phyloP scores from a whole-genome alignment of 331 rosid genomes.

The Pyrus hybrid region DNA sequence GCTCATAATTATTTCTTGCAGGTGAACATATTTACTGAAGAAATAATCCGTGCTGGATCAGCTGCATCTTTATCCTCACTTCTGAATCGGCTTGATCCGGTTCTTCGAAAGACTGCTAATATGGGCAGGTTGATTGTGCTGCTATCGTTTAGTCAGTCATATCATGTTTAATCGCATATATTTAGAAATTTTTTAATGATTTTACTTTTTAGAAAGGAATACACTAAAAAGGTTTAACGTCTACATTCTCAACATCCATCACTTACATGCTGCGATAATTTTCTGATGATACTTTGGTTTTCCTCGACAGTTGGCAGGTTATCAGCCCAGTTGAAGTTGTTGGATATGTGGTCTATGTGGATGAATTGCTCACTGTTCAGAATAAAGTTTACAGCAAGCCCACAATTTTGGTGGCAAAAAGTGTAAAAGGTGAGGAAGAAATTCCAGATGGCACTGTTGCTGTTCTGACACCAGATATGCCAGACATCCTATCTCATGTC shows the following conservation, averaged over 20 bases:
- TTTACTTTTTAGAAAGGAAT: neutral
- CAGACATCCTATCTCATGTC: conserved; percentile 96
- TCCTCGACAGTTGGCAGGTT: conserved; percentile 88
- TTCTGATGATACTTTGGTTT: conserved; percentile 30
- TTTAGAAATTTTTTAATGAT: neutral
- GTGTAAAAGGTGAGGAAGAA: conserved; percentile 96
- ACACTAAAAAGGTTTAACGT: neutral
- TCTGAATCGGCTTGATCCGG: conserved; percentile 85
- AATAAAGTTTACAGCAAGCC: conserved; percentile 72
- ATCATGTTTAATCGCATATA: conserved; percentile 4
- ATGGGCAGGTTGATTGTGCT: conserved; percentile 71
- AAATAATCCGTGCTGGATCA: conserved; percentile 94
- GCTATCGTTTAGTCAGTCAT: conserved; percentile 8
- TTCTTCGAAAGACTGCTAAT: conserved; percentile 82
- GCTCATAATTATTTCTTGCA: conserved; percentile 36
- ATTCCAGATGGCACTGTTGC: conserved; percentile 98
- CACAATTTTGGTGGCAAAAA: conserved; percentile 81
- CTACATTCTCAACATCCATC: neutral
- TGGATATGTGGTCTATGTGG: conserved; percentile 85
- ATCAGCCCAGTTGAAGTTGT: conserved; percentile 86
- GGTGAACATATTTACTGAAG: conserved; percentile 97
- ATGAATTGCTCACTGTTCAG: conserved; percentile 88
- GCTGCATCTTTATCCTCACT: conserved; percentile 92
- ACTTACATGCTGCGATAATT: conserved; percentile 10
- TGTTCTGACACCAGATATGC: conserved; percentile 98